Evolutionary conservation across 495 filamentous ascomycete species (phyloP).

Genomic region (Hypoxylon crocopeplum): DNA sequence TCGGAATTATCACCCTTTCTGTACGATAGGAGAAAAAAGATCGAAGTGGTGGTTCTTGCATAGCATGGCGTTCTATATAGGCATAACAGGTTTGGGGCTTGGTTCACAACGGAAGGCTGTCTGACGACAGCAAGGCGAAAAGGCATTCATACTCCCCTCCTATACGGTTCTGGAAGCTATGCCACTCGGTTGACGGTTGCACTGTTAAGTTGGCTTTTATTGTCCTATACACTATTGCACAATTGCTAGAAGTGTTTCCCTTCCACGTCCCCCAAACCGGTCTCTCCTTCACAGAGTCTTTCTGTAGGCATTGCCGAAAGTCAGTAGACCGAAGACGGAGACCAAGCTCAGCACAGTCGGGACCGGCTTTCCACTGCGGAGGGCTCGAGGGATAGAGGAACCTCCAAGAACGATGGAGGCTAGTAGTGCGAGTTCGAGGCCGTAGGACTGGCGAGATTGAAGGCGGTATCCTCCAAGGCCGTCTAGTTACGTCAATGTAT

Average conservation of each 20-base stretch:
- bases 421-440: conserved; percentile 75
- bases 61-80: conserved; percentile 28
- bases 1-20: not conserved
- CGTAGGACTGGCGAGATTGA: conserved; percentile 68
- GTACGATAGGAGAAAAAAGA: not conserved
- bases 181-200: not conserved
- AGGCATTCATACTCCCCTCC: conserved; percentile 12
- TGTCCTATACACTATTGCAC: not conserved
- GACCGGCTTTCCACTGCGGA: conserved; percentile 78
- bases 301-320: conserved; percentile 65
- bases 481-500: conserved; percentile 48
- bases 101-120: not conserved
- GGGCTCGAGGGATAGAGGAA: conserved; percentile 80
- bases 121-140: not conserved
- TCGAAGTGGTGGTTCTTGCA: not conserved
- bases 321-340: conserved; percentile 64
- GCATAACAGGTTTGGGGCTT: conserved; percentile 7
- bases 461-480: conserved; percentile 74
- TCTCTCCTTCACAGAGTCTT: conserved; percentile 37
- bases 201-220: not conserved
- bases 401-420: conserved; percentile 84
- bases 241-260: not conserved
- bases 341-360: conserved; percentile 74
- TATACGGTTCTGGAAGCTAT: not conserved
- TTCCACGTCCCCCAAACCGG: conserved; percentile 1